These are phyloP conservation scores for Colletotrichum godetiae DNA, from an alignment of 2,329 filamentous ascomycete genomes.

Conservation along the genomic window DNA sequence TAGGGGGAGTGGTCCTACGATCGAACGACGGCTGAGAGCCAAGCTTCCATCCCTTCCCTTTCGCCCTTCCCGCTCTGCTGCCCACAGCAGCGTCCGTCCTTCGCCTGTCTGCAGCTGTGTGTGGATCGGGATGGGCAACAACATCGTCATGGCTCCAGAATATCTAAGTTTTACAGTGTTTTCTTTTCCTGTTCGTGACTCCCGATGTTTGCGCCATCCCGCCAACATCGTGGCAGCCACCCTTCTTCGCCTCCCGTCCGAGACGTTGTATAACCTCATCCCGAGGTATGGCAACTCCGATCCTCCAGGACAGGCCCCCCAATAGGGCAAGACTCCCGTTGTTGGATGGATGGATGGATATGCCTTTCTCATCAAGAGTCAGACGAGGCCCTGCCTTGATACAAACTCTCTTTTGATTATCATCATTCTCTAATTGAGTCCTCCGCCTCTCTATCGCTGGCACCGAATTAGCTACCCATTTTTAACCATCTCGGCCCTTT, in stretches of 20 bases:
- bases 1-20: constrained; percentile 22
- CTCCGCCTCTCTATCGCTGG: neutral
- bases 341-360: constrained; percentile 17
- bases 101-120: constrained; percentile 1
- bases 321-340: constrained; percentile 27
- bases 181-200: neutral
- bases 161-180: neutral
- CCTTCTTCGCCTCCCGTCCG: neutral
- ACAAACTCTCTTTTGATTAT: constrained; percentile 32
- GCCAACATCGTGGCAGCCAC: neutral
- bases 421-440: neutral
- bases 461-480: neutral
- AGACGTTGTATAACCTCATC: constrained; percentile 6
- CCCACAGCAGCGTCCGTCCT: constrained; percentile 3
- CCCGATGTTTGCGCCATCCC: constrained; percentile 3
- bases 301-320: constrained; percentile 5
- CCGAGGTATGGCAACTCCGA: constrained; percentile 4
- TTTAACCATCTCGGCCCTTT: neutral
- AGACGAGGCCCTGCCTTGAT: constrained; percentile 20
- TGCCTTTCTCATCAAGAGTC: constrained; percentile 10
- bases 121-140: neutral
- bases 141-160: neutral
- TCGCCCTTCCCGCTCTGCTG: constrained; percentile 24
- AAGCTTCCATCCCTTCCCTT: constrained; percentile 24
- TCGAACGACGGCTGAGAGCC: constrained; percentile 3